Evolutionary conservation across 352 stramenopile genomes (phyloP).

Genomic region (Phytophthora pinifolia): DNA sequence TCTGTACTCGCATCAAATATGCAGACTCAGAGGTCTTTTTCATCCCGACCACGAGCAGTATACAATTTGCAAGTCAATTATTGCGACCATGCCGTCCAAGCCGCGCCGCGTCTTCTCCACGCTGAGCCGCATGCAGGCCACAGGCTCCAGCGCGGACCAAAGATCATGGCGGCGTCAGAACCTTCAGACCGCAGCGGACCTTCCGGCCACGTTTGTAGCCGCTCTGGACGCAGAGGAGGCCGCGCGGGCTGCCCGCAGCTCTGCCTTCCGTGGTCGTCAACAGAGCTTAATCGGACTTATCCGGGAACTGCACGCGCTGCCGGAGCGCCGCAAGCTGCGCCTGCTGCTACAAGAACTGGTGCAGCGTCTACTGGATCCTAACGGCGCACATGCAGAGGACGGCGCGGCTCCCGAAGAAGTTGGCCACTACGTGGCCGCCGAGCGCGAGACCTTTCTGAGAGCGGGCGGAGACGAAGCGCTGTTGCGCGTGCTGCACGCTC

Average conservation of each 20-base stretch:
- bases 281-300: constrained; percentile 53
- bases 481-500: constrained; percentile 65
- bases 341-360: constrained; percentile 71
- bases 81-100: neutral
- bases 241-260: constrained; percentile 40
- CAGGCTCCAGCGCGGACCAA: constrained; percentile 29
- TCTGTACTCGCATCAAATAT: neutral
- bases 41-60: neutral
- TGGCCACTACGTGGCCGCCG: constrained; percentile 37
- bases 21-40: too few species aligned
- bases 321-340: constrained; percentile 62
- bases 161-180: too few species aligned
- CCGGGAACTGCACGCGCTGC: constrained; percentile 68
- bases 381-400: constrained; percentile 42
- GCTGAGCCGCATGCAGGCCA: constrained; percentile 65
- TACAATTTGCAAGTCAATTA: constrained; percentile 4
- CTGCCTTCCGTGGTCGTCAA: constrained; percentile 49
- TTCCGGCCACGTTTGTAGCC: constrained; percentile 47
- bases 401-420: constrained; percentile 16
- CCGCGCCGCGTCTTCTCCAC: constrained; percentile 45
- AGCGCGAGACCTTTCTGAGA: constrained; percentile 70
- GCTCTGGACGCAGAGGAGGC: constrained; percentile 46
- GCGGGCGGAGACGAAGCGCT: constrained; percentile 76
- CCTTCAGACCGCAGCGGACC: constrained; percentile 57
- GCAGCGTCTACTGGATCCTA: constrained; percentile 69